A percentile compares a stretch with the other conserved stretches of the same genome.
Evolutionary conservation across 2,329 filamentous ascomycete species (phyloP).

Genomic region (Claviceps sp.): DNA sequence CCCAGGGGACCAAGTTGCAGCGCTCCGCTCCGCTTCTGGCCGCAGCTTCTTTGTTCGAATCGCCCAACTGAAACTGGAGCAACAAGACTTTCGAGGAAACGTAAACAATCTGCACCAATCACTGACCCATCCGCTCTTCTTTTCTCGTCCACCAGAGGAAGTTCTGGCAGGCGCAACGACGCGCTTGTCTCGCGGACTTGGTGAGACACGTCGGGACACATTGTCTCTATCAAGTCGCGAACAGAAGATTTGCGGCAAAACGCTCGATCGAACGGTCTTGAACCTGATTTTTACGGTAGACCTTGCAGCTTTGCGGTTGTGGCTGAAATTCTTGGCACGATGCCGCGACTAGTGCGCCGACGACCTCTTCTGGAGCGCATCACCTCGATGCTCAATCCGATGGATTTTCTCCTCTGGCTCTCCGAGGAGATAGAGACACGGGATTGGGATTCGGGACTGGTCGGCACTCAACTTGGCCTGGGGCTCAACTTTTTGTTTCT

Average conservation of each 20-base stretch:
- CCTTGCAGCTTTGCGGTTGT: background rate
- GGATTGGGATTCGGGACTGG: conserved; percentile 75
- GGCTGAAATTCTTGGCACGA: conserved; percentile 19
- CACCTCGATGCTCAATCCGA: conserved; percentile 66
- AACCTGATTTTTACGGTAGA: background rate
- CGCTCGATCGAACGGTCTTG: background rate
- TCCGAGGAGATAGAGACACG: conserved; percentile 86
- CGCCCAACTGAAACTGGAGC: no score
- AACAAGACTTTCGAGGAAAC: no score
- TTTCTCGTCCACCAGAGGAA: background rate
- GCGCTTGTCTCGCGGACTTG: background rate
- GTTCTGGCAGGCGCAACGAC: background rate
- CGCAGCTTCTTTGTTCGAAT: no score
- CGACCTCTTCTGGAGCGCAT: conserved; percentile 71
- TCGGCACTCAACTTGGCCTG: conserved; percentile 64
- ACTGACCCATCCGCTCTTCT: background rate
- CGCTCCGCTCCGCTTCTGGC: background rate
- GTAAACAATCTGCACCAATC: conserved; percentile 12
- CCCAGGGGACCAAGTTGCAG: background rate
- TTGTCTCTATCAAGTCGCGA: background rate
- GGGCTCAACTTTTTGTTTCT: conserved; percentile 68
- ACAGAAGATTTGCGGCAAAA: background rate
- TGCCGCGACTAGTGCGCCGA: conserved; percentile 70
- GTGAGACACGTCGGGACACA: background rate
- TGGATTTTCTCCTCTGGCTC: conserved; percentile 80